A percentile compares a stretch with the other conserved stretches of the same genome.
phyloP scores from a whole-genome alignment of 768 basidiomycete genomes.

The Auriscalpium microsporum region DNA sequence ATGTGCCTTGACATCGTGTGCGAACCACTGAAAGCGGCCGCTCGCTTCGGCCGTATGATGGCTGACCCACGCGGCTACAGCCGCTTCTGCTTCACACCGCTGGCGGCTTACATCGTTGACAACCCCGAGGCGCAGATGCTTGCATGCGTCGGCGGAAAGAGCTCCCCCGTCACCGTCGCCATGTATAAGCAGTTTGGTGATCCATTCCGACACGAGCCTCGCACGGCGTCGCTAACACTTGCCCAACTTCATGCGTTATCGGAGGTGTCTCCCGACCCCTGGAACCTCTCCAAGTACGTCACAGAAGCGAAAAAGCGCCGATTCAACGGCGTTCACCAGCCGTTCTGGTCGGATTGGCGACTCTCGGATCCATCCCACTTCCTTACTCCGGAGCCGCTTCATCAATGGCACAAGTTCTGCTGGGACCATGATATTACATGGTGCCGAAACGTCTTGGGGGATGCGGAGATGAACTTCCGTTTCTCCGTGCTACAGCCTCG shows the following conservation, averaged over 20 bases:
- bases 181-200: background rate
- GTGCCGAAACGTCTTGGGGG: constrained; percentile 26
- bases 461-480: constrained; percentile 27
- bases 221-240: background rate
- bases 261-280: background rate
- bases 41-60: too few species aligned
- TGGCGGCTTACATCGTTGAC: background rate
- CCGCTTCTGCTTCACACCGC: background rate
- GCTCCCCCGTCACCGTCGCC: background rate
- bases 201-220: background rate
- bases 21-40: too few species aligned
- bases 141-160: background rate
- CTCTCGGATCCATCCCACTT: background rate
- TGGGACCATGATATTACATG: constrained; percentile 34
- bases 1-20: too few species aligned
- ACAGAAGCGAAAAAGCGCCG: background rate
- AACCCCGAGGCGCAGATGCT: background rate
- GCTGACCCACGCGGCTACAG: background rate
- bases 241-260: background rate
- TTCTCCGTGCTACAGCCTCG: constrained; percentile 29
- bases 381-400: constrained; percentile 26
- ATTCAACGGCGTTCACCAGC: background rate
- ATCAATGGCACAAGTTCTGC: constrained; percentile 29
- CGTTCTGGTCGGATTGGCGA: background rate
- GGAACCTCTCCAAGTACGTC: background rate